Evolutionary conservation across 345 rosid species (phyloP).

Genomic region (Eutrema japonicum): DNA sequence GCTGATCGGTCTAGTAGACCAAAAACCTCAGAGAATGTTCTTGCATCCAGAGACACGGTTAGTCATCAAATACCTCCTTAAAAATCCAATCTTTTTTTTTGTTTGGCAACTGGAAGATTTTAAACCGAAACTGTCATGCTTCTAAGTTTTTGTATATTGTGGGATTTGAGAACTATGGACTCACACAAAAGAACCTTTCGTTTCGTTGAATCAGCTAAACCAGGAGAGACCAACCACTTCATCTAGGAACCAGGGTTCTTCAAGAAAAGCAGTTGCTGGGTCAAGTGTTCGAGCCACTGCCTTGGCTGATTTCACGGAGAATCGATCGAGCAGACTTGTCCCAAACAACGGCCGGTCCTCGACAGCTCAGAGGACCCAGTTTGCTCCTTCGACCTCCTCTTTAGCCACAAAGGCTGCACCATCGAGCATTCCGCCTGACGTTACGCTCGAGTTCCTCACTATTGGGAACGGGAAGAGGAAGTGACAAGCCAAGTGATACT

Average conservation of each 20-base stretch:
- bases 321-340: slow-evolving; percentile 57
- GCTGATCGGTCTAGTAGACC: slow-evolving; percentile 41
- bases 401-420: slow-evolving; percentile 58
- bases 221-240: slow-evolving; percentile 63
- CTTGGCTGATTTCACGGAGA: slow-evolving; percentile 76
- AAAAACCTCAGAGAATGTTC: slow-evolving; percentile 44
- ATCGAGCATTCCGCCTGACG: slow-evolving; percentile 60
- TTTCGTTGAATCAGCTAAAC: slow-evolving; percentile 54
- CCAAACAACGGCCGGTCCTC: slow-evolving; percentile 65
- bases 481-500: slow-evolving; percentile 6
- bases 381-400: slow-evolving; percentile 60
- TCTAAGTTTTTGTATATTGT: not conserved
- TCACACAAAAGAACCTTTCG: not conserved
- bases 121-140: not conserved
- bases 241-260: slow-evolving; percentile 65
- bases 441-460: slow-evolving; percentile 73
- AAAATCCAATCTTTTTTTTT: not conserved
- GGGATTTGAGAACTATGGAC: slow-evolving; percentile 13
- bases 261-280: slow-evolving; percentile 64
- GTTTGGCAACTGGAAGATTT: not conserved
- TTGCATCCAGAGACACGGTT: slow-evolving; percentile 39
- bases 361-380: slow-evolving; percentile 70
- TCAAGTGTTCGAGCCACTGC: slow-evolving; percentile 70
- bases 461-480: slow-evolving; percentile 53
- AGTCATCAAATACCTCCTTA: slow-evolving; percentile 22